Percentiles rank a stretch among this genome's conserved stretches.
phyloP scores from a whole-genome alignment of 179 eudicot genomes.

The Spinacia oleracea region DNA sequence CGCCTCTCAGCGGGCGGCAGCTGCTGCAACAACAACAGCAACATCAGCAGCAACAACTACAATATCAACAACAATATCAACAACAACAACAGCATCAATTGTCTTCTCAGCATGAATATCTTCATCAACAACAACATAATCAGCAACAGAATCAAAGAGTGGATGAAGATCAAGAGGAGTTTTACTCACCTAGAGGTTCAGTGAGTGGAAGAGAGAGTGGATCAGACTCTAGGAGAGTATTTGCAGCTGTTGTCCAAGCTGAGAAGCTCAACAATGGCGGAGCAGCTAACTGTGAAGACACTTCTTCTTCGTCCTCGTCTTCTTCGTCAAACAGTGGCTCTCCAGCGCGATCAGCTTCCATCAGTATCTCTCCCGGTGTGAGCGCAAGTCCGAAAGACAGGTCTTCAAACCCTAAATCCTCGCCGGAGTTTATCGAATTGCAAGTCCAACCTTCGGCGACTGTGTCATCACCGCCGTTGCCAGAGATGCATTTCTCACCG shows the following conservation, averaged over 20 bases:
- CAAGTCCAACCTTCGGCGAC: conserved; percentile 35
- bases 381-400: conserved; percentile 55
- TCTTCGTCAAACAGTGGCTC: conserved; percentile 56
- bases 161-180: conserved; percentile 64
- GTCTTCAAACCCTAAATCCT: conserved; percentile 46
- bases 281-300: conserved; percentile 21
- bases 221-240: conserved; percentile 55
- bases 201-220: conserved; percentile 55
- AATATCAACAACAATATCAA: conserved; percentile 17
- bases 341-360: conserved; percentile 56
- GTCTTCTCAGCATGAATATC: conserved; percentile 16
- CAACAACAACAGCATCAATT: conserved; percentile 4
- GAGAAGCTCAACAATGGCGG: conserved; percentile 32
- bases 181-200: conserved; percentile 75
- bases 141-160: conserved; percentile 20
- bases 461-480: conserved; percentile 28
- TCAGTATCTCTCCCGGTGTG: conserved; percentile 73
- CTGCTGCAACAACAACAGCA: conserved; percentile 13
- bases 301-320: conserved; percentile 45
- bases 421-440: conserved; percentile 62
- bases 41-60: neutral
- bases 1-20: conserved; percentile 61
- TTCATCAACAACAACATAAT: conserved; percentile 4
- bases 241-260: conserved; percentile 42
- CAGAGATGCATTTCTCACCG: conserved; percentile 43